phyloP scores from a whole-genome alignment of 176 grass and related monocot species.

The Phyllostachys edulis region DNA sequence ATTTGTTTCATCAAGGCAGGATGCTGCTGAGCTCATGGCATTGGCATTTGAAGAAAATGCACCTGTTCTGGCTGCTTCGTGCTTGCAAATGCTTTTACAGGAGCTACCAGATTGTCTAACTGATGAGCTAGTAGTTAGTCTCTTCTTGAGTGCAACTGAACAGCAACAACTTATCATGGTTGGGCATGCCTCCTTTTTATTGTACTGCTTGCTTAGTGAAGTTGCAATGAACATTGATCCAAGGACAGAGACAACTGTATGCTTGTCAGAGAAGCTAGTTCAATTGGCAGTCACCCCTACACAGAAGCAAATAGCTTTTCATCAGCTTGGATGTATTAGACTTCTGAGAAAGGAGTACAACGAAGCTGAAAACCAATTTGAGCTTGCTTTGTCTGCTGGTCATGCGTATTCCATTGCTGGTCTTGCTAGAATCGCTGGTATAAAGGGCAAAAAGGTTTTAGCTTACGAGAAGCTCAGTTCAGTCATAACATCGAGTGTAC shows the following conservation, averaged over 20 bases:
- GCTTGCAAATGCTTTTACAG: slow-evolving; percentile 76
- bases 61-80: slow-evolving; percentile 65
- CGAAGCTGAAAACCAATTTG: slow-evolving; percentile 64
- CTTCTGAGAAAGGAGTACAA: slow-evolving; percentile 71
- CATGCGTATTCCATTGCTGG: slow-evolving; percentile 81
- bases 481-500: slow-evolving; percentile 65
- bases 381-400: slow-evolving; percentile 60
- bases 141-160: slow-evolving; percentile 63
- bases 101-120: slow-evolving; percentile 68
- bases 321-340: slow-evolving; percentile 82
- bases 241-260: slow-evolving; percentile 51
- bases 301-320: slow-evolving; percentile 89
- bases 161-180: slow-evolving; percentile 61
- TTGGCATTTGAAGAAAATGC: slow-evolving; percentile 81
- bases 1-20: slow-evolving; percentile 72
- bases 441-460: slow-evolving; percentile 55
- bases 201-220: slow-evolving; percentile 86
- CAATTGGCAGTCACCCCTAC: slow-evolving; percentile 47
- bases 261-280: slow-evolving; percentile 67
- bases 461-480: slow-evolving; percentile 77
- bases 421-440: slow-evolving; percentile 64
- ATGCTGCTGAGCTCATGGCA: slow-evolving; percentile 77
- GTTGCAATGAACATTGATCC: slow-evolving; percentile 73
- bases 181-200: slow-evolving; percentile 62
- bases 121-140: slow-evolving; percentile 67